Conservation (phyloP, 495 filamentous ascomycete genomes). For the Xylaria nigripes region DNA sequence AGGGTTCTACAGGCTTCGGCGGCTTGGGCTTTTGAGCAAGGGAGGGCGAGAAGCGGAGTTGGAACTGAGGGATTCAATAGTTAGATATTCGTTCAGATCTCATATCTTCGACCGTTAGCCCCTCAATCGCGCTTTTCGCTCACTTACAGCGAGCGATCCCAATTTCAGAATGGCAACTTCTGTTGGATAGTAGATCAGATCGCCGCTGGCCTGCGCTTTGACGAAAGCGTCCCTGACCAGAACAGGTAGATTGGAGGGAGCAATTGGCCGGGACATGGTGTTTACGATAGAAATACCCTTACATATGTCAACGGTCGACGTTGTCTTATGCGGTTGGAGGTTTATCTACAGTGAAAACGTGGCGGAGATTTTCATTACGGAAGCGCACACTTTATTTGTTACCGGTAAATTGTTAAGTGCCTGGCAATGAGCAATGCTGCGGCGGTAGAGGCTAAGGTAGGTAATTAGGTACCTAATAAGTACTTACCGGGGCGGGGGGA, state of each 20-base stretch:
- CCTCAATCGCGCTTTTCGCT: not conserved
- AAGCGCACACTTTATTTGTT: too few species aligned
- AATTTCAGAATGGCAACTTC: slow-evolving; percentile 47
- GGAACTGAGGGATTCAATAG: slow-evolving; percentile 39
- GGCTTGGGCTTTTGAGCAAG: slow-evolving; percentile 62
- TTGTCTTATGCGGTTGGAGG: not conserved
- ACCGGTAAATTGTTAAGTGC: too few species aligned
- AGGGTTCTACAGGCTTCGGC: slow-evolving; percentile 32
- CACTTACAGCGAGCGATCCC: slow-evolving; percentile 46
- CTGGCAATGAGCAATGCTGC: too few species aligned
- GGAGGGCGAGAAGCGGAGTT: slow-evolving; percentile 70
- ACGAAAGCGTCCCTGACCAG: slow-evolving; percentile 49
- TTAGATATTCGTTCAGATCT: not conserved
- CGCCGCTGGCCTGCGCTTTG: slow-evolving; percentile 44
- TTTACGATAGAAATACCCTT: not conserved
- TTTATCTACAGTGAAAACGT: too few species aligned
- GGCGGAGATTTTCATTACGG: too few species aligned
- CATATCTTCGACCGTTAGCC: not conserved
- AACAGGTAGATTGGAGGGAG: slow-evolving; percentile 35
- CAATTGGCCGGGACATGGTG: slow-evolving; percentile 13
- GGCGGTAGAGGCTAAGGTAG: too few species aligned
- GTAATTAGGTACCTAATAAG: too few species aligned
- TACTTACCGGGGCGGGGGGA: too few species aligned
- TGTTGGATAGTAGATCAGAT: slow-evolving; percentile 53
- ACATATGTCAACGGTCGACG: not conserved